Conservation (phyloP, 2,329 filamentous ascomycete species). For the Alternaria triticimaculans region DNA sequence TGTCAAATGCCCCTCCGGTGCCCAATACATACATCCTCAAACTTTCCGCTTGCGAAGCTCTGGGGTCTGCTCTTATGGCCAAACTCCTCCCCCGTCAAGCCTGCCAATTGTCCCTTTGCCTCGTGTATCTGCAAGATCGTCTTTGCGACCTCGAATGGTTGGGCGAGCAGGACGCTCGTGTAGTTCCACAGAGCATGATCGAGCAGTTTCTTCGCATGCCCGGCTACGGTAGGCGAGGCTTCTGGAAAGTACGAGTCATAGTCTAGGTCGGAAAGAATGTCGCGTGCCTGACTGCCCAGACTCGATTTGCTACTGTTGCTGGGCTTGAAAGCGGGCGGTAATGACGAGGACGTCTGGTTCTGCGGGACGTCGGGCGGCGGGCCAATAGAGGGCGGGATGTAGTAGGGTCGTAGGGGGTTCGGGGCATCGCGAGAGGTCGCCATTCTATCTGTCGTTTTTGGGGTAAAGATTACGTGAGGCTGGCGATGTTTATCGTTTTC, state of each 20-base stretch:
- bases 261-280: constrained; percentile 88
- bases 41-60: constrained; percentile 44
- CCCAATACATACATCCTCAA: constrained; percentile 37
- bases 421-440: constrained; percentile 55
- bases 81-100: constrained; percentile 25
- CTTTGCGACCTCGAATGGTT: constrained; percentile 98
- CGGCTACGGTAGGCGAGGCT: constrained; percentile 70
- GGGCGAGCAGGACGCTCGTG: constrained; percentile 83
- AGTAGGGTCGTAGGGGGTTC: constrained; percentile 74
- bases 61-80: constrained; percentile 35
- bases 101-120: constrained; percentile 47
- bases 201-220: constrained; percentile 76
- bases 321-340: constrained; percentile 43
- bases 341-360: constrained; percentile 34
- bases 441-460: constrained; percentile 35
- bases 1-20: constrained; percentile 5
- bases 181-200: constrained; percentile 94
- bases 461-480: background rate
- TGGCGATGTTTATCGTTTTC: constrained; percentile 12
- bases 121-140: constrained; percentile 82
- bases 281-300: constrained; percentile 72
- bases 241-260: constrained; percentile 87
- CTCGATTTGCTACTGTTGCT: constrained; percentile 56
- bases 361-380: constrained; percentile 56
- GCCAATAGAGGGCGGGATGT: constrained; percentile 72